Conservation (phyloP, 208 protist genomes). For the Leishmania aethiopica region DNA sequence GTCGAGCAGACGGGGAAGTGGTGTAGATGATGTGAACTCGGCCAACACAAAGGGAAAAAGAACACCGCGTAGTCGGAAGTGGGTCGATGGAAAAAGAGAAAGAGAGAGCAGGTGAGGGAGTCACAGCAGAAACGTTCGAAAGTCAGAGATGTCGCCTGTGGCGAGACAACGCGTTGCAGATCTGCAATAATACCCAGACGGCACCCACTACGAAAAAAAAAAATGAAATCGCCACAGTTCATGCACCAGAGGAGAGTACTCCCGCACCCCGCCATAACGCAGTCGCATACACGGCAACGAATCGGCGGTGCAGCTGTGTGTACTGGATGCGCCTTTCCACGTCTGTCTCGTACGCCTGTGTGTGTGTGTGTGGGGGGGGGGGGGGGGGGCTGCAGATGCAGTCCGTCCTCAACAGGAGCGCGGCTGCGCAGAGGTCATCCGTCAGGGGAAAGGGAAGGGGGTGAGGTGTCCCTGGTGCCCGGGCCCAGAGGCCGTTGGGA, state of each 20-base stretch:
- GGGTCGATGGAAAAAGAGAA: background rate
- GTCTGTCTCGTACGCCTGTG: background rate
- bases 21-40: background rate
- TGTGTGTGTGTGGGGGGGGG: background rate
- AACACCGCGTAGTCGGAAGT: background rate
- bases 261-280: background rate
- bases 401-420: background rate
- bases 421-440: background rate
- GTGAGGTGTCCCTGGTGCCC: background rate
- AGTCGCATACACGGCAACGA: background rate
- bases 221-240: background rate
- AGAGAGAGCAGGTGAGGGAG: background rate
- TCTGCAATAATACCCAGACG: background rate
- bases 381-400: background rate
- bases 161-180: background rate
- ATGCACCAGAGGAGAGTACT: background rate
- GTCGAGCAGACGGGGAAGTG: background rate
- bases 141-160: background rate
- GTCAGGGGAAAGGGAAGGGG: background rate
- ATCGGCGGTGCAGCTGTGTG: background rate
- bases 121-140: background rate
- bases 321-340: background rate
- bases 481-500: background rate
- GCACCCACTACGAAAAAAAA: background rate
- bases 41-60: background rate